A percentile compares a stretch with the other conserved stretches of the same genome.
Evolutionary conservation across 208 protist species (phyloP).

Genomic region (Tetramitus jugosus): DNA sequence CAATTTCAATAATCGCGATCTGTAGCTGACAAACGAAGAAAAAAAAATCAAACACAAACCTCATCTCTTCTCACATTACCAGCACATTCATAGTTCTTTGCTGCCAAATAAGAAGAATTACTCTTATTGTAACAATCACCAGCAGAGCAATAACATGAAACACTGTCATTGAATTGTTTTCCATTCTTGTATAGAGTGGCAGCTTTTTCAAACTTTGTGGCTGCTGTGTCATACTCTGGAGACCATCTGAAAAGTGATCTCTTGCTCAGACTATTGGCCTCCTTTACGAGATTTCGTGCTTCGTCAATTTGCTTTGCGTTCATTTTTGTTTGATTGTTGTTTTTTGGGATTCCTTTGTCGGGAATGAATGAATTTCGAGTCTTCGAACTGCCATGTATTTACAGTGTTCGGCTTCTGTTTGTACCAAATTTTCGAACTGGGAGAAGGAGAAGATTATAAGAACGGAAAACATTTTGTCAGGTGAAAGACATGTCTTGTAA

Average conservation of each 20-base stretch:
- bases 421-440: too few species aligned
- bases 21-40: too few species aligned
- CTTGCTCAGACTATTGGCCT: not conserved
- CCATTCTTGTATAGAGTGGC: not conserved
- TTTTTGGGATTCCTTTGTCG: too few species aligned
- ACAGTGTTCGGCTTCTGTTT: too few species aligned
- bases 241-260: not conserved
- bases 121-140: not conserved
- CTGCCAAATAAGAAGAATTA: not conserved
- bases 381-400: too few species aligned
- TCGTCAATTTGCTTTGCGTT: not conserved
- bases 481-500: too few species aligned
- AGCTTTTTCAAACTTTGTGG: not conserved
- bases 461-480: too few species aligned
- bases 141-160: not conserved
- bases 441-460: too few species aligned
- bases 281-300: not conserved
- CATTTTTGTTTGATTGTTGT: too few species aligned
- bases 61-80: not conserved
- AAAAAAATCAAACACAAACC: too few species aligned
- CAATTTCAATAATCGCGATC: too few species aligned
- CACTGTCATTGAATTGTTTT: not conserved
- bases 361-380: too few species aligned
- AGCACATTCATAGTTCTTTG: not conserved
- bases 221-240: slow-evolving; percentile 5